These are phyloP conservation scores for Lathyrus sativus DNA, from an alignment of 306 rosid genomes.

Conservation along the genomic window DNA sequence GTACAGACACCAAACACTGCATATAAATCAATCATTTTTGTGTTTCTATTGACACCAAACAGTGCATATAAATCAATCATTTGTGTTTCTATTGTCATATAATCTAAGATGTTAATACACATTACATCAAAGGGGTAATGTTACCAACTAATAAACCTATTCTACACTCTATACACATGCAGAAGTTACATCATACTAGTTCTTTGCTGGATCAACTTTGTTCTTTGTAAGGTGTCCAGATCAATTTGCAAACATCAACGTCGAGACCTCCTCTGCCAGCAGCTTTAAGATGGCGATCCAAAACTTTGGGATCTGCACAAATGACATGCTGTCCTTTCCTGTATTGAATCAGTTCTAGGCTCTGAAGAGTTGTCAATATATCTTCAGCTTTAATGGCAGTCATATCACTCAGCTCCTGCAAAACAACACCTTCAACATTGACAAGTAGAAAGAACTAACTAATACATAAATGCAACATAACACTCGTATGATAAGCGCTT, in stretches of 20 bases:
- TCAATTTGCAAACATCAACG: conserved; percentile 90
- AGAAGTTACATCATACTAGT: conserved; percentile 25
- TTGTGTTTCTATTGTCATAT: conserved; percentile 18
- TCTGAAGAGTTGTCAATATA: conserved; percentile 83
- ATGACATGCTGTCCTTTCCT: conserved; percentile 98
- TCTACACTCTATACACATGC: conserved; percentile 42
- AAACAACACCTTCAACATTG: neutral
- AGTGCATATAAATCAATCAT: conserved; percentile 16
- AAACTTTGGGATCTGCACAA: conserved; percentile 94
- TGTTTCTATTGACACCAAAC: conserved; percentile 7
- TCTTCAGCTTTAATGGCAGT: conserved; percentile 98
- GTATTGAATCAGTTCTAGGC: conserved; percentile 90
- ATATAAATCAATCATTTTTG: conserved; percentile 12
- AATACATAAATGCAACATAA: neutral
- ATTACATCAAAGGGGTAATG: conserved; percentile 20
- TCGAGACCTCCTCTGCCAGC: conserved; percentile 97
- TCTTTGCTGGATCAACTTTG: conserved; percentile 48
- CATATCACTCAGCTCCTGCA: conserved; percentile 99
- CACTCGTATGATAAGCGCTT: neutral
- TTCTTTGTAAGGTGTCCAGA: conserved; percentile 97
- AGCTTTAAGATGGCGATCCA: conserved; percentile 97
- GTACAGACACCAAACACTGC: conserved; percentile 2
- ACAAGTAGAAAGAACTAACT: neutral
- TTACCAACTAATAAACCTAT: conserved; percentile 27
- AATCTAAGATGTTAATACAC: conserved; percentile 29